Conservation (phyloP, 768 basidiomycete genomes). For the Boletellus sp. region DNA sequence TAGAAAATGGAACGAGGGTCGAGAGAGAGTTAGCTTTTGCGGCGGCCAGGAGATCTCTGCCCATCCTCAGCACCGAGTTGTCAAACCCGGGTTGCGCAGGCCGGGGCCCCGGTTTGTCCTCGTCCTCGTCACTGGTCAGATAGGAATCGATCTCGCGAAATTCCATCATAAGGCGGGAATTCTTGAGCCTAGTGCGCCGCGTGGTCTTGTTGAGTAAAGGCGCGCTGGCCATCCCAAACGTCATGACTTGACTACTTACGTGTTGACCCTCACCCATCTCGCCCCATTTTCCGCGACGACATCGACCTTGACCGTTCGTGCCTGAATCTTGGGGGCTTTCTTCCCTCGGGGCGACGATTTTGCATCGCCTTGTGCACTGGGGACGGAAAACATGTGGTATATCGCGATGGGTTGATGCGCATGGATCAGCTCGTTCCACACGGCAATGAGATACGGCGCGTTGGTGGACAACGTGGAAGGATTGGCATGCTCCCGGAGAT, state of each 20-base stretch:
- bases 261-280: slow-evolving; percentile 83
- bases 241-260: slow-evolving; percentile 50
- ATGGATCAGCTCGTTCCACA: slow-evolving; percentile 74
- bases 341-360: neutral
- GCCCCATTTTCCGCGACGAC: slow-evolving; percentile 72
- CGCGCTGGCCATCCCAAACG: too few species aligned
- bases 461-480: slow-evolving; percentile 55
- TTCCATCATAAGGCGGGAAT: slow-evolving; percentile 71
- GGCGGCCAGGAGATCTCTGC: slow-evolving; percentile 60
- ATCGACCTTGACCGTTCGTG: slow-evolving; percentile 62
- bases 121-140: slow-evolving; percentile 46
- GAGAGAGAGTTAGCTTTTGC: slow-evolving; percentile 55
- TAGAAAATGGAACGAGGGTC: neutral
- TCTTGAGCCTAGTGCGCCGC: slow-evolving; percentile 60
- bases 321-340: neutral
- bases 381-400: slow-evolving; percentile 39
- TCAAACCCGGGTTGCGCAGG: slow-evolving; percentile 55
- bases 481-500: slow-evolving; percentile 41
- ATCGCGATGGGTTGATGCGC: slow-evolving; percentile 59
- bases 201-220: neutral
- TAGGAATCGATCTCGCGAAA: slow-evolving; percentile 85
- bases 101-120: slow-evolving; percentile 42
- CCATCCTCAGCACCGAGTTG: slow-evolving; percentile 73
- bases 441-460: slow-evolving; percentile 73
- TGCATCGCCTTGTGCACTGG: neutral